Evolutionary conservation across 1,139 yeast genomes (phyloP).

Genomic region (Kodamaea derodonti): DNA sequence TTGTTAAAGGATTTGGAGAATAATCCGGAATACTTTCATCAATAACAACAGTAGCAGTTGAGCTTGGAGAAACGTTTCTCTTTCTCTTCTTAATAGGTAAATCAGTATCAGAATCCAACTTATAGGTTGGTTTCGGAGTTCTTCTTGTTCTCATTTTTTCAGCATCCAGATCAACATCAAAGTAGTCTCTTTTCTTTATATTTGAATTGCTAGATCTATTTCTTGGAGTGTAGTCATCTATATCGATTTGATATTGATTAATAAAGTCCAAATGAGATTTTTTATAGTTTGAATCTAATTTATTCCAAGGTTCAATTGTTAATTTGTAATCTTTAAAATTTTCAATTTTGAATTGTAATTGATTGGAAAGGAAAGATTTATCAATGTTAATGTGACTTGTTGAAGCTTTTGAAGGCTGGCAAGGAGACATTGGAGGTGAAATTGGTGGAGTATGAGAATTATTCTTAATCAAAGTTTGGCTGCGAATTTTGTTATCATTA

Average conservation of each 20-base stretch:
- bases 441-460: slow-evolving; percentile 8
- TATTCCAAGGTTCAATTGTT: slow-evolving; percentile 50
- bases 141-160: slow-evolving; percentile 63
- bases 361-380: slow-evolving; percentile 18
- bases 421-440: slow-evolving; percentile 69
- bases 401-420: slow-evolving; percentile 22
- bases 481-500: background rate
- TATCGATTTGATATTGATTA: slow-evolving; percentile 39
- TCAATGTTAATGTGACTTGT: slow-evolving; percentile 8
- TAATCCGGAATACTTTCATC: slow-evolving; percentile 68
- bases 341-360: slow-evolving; percentile 42
- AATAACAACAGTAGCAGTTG: slow-evolving; percentile 37
- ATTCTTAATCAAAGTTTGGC: background rate
- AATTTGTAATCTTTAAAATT: slow-evolving; percentile 44
- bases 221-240: slow-evolving; percentile 11
- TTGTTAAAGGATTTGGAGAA: slow-evolving; percentile 58
- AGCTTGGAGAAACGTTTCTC: slow-evolving; percentile 32
- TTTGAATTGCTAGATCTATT: slow-evolving; percentile 5
- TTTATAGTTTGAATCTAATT: slow-evolving; percentile 42
- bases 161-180: slow-evolving; percentile 30
- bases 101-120: slow-evolving; percentile 9
- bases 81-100: slow-evolving; percentile 26
- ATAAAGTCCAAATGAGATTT: slow-evolving; percentile 47
- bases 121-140: slow-evolving; percentile 27
- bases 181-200: slow-evolving; percentile 5